Base-by-base conservation (phyloP, 1,284 basidiomycete species). In the Cutaneotrichosporon mucoides region DNA sequence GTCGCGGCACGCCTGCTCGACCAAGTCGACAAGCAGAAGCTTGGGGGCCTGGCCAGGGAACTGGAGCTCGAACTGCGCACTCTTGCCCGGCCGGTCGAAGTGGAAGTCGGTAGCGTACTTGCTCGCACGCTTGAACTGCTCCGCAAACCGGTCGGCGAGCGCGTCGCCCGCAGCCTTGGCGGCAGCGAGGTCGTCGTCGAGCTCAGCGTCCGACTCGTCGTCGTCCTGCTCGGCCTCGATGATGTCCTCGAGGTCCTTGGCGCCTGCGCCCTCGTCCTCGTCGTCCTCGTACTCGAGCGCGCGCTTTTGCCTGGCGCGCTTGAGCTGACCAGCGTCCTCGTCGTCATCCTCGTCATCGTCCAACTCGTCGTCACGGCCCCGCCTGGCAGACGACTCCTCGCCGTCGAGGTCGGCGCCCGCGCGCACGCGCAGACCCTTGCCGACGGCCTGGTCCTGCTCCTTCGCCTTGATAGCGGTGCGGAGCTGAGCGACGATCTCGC, bases 21-120 rank as follows among this genome's bases (percentile, higher is more conserved):
- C 84, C 63, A 97, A 85, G 56, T 92, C 93, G 55, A 96, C 91
- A 40, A 98, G 84, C 37, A 98, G 82, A 43, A 98, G 82, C 78
- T 97, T 97, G 33, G 92, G 92, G 72, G 91, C 76, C 57, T 72
- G 76, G n/a, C 78, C 79, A 2, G 79, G 76, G 75, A 82, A 81
- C 79, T 91, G 85, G 38, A 97, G 83, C 58, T 88, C 85, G 71
- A 96, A 89, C 52, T 83, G 85, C 71, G 89, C 91, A 37, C 81
- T 83, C 41, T 82, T 82, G 57, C 87, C 85, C 63, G 79, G 76
- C 48, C 72, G 68, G 72, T 86, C 84, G 78, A 95, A 99, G 55
- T 80, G 79, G 78, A 97, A 93, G 34, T 82, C 82, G 12, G 84
- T 77, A 53, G 83, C 79, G 68, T 77, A 83, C 61, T 80, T 79